Evolutionary conservation across 225 moss, liverwort and hornwort species (phyloP), one percentile per base, ranked within the genome.

Genomic region (Physcomitrellopsis africana): DNA sequence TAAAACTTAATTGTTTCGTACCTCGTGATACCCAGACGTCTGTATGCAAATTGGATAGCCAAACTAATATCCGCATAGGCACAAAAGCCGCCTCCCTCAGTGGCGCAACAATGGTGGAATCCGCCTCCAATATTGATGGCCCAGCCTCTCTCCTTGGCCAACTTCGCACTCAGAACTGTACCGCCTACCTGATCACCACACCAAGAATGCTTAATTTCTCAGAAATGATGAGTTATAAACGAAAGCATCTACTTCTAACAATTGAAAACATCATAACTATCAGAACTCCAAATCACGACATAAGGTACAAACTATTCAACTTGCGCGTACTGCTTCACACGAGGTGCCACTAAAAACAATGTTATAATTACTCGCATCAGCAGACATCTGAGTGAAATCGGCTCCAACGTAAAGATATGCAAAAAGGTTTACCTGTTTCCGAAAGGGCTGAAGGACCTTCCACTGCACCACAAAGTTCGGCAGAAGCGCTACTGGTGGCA

Each of bases 81-180:
- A 77, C 92, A 92, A 63, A 89, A 89, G 17, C 92, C 92, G 57
- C 92, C 92, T 18, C 92, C 89, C 48, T 77, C 61, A 32, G 63
- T 55, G 11, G 67, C 83, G 79, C 80, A 87, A 64, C 92, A 92
- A 48, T 92, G 92, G 69, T 92, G 92, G 42, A 89, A 87, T 16
- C 92, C 92, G 37, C 92, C 89, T 41, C 92, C 92, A 14, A 89
- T 60, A 81, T 88, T 92, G 63, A 92, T 92, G 20, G 92, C 90
- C 90, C 92, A 90, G 11, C 92, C 90, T 32, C 65, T 82, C 64
- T 92, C 88, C 67, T 86, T 84, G 10, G 92, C 92, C 24, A 92
- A 72, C 68, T 88, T 86, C 64, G 86, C 92, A n/a, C 86, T 82
- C 55, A 92, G 77, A 57, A 92, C 79, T 14, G 92, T 90, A 67